A percentile compares a stretch with the other conserved stretches of the same genome.
These are phyloP conservation scores for Gossypium turneri DNA, from an alignment of 345 rosid genomes.

Conservation along the genomic window DNA sequence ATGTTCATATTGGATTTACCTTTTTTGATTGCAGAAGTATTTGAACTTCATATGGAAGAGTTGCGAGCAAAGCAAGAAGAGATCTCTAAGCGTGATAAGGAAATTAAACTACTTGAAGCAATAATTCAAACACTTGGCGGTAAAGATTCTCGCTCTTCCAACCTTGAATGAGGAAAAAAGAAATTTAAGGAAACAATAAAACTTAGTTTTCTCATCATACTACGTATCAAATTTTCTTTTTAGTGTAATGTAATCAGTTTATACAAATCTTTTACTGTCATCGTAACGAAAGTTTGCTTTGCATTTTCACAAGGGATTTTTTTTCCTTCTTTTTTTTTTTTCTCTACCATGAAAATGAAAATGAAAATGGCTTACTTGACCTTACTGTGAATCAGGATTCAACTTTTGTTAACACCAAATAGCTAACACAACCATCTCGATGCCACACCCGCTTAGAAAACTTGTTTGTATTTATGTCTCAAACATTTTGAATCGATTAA, in stretches of 20 bases:
- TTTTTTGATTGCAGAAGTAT: conserved; percentile 63
- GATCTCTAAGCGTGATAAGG: conserved; percentile 71
- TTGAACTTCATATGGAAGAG: conserved; percentile 90
- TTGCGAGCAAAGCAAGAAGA: conserved; percentile 81
- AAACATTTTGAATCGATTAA: no score
- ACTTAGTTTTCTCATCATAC: background rate
- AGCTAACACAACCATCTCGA: no score
- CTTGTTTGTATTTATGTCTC: no score
- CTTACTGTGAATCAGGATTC: no score
- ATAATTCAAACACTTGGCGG: conserved; percentile 92
- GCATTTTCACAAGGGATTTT: no score
- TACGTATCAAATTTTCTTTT: background rate
- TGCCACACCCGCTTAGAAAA: no score
- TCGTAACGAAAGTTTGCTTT: background rate
- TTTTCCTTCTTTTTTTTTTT: no score
- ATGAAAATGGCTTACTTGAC: no score
- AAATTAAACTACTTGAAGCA: conserved; percentile 88
- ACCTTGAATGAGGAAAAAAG: background rate
- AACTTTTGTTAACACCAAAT: no score
- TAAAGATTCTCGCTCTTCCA: conserved; percentile 34
- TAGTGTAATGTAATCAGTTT: background rate
- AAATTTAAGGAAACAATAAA: background rate
- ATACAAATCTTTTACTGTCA: background rate
- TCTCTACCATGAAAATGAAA: no score
- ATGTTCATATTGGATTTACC: background rate